phyloP scores from a whole-genome alignment of 164 flowering plant genomes.

The Paratinospora sagittata region DNA sequence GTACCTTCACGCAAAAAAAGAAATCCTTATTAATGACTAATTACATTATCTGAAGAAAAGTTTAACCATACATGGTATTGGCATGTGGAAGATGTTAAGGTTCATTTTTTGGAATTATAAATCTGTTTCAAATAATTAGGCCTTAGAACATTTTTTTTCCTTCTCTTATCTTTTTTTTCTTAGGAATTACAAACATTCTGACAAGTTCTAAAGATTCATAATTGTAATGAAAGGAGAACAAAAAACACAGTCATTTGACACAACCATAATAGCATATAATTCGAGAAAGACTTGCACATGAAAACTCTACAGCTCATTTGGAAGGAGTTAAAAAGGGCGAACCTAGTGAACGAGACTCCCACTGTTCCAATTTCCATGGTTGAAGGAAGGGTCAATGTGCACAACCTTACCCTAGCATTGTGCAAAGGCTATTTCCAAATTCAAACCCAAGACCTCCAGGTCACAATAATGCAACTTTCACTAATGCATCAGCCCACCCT shows the following conservation, averaged over 20 bases:
- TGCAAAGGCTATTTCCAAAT: too few species aligned
- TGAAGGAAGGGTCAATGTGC: too few species aligned
- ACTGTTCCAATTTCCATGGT: too few species aligned
- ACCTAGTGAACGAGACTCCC: background rate
- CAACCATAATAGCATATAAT: too few species aligned
- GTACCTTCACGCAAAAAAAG: slow-evolving; percentile 49
- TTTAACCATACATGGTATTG: background rate
- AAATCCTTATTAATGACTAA: background rate
- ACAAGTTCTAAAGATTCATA: too few species aligned
- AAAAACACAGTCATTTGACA: too few species aligned
- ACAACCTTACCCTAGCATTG: too few species aligned
- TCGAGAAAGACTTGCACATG: too few species aligned
- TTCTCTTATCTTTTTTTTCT: background rate
- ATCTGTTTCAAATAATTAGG: background rate
- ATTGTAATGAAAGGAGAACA: too few species aligned
- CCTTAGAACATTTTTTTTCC: background rate
- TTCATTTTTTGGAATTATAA: background rate
- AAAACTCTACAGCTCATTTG: background rate
- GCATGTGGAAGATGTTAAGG: background rate
- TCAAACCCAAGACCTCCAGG: too few species aligned
- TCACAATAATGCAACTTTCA: too few species aligned
- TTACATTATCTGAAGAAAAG: background rate
- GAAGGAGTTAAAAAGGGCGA: background rate
- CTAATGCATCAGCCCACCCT: too few species aligned
- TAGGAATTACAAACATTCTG: background rate